A percentile compares a stretch with the other conserved stretches of the same genome.
These are phyloP conservation scores for Tolypocladium capitatum DNA, from an alignment of 2,329 filamentous ascomycete species.

Conservation along the genomic window DNA sequence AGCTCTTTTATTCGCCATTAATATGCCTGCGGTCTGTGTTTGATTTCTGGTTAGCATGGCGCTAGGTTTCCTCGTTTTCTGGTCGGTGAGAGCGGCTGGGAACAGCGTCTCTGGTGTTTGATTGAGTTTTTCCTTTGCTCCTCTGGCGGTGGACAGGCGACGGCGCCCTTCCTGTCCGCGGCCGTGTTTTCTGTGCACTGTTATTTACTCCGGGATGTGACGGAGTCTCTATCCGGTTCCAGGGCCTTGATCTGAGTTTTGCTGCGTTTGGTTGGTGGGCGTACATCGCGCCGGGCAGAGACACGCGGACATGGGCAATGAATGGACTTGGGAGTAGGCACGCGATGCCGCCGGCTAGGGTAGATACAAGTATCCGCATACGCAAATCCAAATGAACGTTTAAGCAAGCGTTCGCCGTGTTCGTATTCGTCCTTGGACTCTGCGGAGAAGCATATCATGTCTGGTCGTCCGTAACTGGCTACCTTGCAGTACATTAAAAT, in stretches of 20 bases:
- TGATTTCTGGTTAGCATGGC: slow-evolving; percentile 10
- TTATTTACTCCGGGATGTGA: background rate
- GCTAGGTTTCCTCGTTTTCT: slow-evolving; percentile 15
- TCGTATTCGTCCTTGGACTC: too few species aligned
- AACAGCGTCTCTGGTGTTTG: slow-evolving; percentile 8
- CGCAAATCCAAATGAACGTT: background rate
- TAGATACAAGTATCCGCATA: background rate
- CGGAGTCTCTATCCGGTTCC: too few species aligned
- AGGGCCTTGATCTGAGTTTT: background rate
- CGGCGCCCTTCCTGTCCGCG: too few species aligned
- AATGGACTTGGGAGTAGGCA: background rate
- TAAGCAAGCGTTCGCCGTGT: background rate
- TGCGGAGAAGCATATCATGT: background rate
- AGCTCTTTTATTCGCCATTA: background rate
- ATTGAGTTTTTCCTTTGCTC: background rate
- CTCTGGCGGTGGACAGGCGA: background rate
- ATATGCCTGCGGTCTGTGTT: background rate
- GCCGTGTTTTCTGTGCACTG: background rate
- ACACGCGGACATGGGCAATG: background rate
- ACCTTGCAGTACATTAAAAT: too few species aligned
- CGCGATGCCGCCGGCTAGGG: background rate
- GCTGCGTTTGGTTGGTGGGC: background rate
- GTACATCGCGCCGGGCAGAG: background rate
- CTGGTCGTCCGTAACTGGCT: too few species aligned
- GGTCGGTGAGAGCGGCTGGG: slow-evolving; percentile 26